Base-by-base conservation (phyloP, 2,329 filamentous ascomycete species). In the Exophiala alcalophila region DNA sequence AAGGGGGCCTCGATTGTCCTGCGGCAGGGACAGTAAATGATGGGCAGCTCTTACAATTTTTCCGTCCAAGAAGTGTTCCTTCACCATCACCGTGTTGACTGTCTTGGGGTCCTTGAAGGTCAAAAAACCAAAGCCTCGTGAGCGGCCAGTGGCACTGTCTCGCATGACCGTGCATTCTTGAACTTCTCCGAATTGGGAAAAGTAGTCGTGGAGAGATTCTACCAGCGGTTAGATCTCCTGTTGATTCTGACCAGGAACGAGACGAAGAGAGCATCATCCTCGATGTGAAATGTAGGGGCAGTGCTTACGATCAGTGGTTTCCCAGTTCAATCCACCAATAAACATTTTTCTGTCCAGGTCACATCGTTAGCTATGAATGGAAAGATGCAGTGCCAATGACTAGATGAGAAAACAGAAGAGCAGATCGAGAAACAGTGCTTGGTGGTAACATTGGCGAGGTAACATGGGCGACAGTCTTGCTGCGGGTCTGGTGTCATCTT, bases 101-200 rank as follows among this genome's bases (percentile, higher is more conserved):
- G 88, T 95, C 71, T 95, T 95, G 33, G 92, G 85, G 61, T 98
- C 92, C 63, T 87, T 94, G 74, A 98, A 98, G 0, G 92, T 98
- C 50, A 98, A 74, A 69, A 98, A 98, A 20, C 92, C 92, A 59
- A 98, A 98, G 16, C 92, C 92, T 67, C 92, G 81, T 20, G 92
- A 97, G 51, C 92, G 83, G 29, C 92, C 92, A 7, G 89, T 94
- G 35, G 86, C 85, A 49, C 89, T 90, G 67, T 98, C 92, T 54
- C 92, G 81, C 92, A 98, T 98, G n/a, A 98, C 92, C 11, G 92
- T 98, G 65, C 92, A 97, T 70, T 98, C 92, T 20, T 91, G 78
- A 30, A 98, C 92, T 64, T 98, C 92, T 48, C 92, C 92, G 63
- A 95, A 98, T 59, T 97, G 89, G 9, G 91, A 90, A 65, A 98